These are phyloP conservation scores for Rutstroemia sp. DNA, from an alignment of 2,329 filamentous ascomycete genomes.

Conservation along the genomic window DNA sequence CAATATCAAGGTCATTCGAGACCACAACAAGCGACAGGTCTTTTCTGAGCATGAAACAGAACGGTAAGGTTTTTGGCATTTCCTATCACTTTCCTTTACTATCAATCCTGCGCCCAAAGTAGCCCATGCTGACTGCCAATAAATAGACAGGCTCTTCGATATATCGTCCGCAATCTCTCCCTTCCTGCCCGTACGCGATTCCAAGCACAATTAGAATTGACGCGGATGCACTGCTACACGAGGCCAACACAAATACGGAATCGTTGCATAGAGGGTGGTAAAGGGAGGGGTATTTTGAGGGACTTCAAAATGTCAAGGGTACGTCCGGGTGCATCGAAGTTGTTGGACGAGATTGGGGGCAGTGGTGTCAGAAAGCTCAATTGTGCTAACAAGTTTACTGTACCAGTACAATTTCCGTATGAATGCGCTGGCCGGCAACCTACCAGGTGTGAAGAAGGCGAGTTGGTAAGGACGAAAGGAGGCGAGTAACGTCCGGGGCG, in stretches of 20 bases:
- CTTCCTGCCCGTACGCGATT: slow-evolving; percentile 76
- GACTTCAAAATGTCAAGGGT: slow-evolving; percentile 91
- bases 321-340: slow-evolving; percentile 35
- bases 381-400: not conserved
- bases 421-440: slow-evolving; percentile 74
- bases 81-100: no score
- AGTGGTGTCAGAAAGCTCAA: not conserved
- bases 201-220: slow-evolving; percentile 86
- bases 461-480: slow-evolving; percentile 66
- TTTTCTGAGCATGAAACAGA: slow-evolving; percentile 83
- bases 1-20: slow-evolving; percentile 81
- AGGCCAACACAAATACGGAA: slow-evolving; percentile 90
- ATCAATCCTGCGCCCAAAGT: not conserved
- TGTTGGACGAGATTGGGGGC: not conserved
- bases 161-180: slow-evolving; percentile 88
- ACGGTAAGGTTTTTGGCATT: slow-evolving; percentile 42
- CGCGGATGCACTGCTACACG: slow-evolving; percentile 95
- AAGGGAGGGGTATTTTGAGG: slow-evolving; percentile 79
- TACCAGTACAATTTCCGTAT: slow-evolving; percentile 83
- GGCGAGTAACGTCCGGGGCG: not conserved
- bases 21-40: slow-evolving; percentile 94
- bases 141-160: slow-evolving; percentile 78
- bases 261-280: slow-evolving; percentile 87
- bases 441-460: slow-evolving; percentile 92
- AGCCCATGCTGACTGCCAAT: not conserved